Evolutionary conservation across 2,329 filamentous ascomycete genomes (phyloP).

Genomic region (Fusarium transvaalense): DNA sequence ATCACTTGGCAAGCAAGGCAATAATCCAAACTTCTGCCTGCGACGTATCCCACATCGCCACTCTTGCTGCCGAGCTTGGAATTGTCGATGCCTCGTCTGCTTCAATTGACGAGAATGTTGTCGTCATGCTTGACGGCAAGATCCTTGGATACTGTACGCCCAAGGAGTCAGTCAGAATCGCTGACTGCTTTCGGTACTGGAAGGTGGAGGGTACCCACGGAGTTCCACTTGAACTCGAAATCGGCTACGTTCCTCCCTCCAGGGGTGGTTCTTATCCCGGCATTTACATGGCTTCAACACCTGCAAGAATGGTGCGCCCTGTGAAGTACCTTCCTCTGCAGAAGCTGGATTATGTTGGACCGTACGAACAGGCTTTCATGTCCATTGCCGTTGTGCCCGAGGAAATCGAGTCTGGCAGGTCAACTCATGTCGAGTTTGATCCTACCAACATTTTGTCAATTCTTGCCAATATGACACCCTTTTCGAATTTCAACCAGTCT

Average conservation of each 20-base stretch:
- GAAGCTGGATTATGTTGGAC: conserved; percentile 88
- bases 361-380: conserved; percentile 98
- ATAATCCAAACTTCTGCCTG: conserved; percentile 83
- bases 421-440: conserved; percentile 92
- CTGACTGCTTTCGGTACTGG: conserved; percentile 91
- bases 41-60: conserved; percentile 80
- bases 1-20: conserved; percentile 87
- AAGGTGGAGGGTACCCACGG: conserved; percentile 89
- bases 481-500: conserved; percentile 98
- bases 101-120: conserved; percentile 84
- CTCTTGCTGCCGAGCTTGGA: conserved; percentile 82
- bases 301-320: conserved; percentile 88
- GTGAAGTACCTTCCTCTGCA: conserved; percentile 92
- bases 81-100: conserved; percentile 81
- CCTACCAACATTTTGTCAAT: conserved; percentile 98
- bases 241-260: conserved; percentile 90
- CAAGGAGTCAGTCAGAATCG: conserved; percentile 82
- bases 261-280: conserved; percentile 95
- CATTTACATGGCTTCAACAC: conserved; percentile 89
- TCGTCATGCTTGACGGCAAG: conserved; percentile 89
- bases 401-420: conserved; percentile 88
- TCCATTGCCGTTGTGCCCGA: conserved; percentile 91
- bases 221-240: conserved; percentile 86
- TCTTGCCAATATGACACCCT: conserved; percentile 97
- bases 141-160: conserved; percentile 93